Base-by-base conservation (phyloP, 2,329 filamentous ascomycete genomes). In the Diaporthe vexans region DNA sequence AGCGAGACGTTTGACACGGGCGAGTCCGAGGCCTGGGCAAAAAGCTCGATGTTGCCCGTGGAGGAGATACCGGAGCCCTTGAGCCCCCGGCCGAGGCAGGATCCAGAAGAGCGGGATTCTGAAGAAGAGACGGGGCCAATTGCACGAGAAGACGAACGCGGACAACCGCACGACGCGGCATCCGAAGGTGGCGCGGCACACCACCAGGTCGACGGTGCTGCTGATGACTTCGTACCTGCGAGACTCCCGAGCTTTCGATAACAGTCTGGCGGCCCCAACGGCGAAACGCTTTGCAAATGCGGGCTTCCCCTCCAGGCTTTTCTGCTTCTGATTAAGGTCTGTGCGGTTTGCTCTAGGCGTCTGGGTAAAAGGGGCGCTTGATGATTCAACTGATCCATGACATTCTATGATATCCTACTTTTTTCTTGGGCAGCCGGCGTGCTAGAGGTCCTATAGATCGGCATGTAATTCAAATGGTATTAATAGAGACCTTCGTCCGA, bases 191-290 rank as follows among this genome's bases (percentile, higher is more conserved):
- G 21, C 29, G 35, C 17, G 51, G 56, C 35, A 33, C 40, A 29
- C 40, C 43, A 29, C 40, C 43, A 35, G 4, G 17, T 21, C 48
- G 48, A 24, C 46, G 29, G 74, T 51, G 15, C 33, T 0, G 33
- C 48, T 21, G 77, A 80, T 26, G 82, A 82, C 2, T 92, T 92
- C 77, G 84, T 92, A 29, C 90, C 90, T 5, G 91, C 91, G 48
- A 85, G 90, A 74, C 80, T 92, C 74, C 91, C 91, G 51, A 85
- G 86, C 71, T 90, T 92, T 82, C 83, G 83, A 76, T 89, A 72
- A 72, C 71, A 72, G 24, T 8, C 46, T 4, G 29, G 15, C 43
- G n/a, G 48, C 3, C n/a, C 15, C 33, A 19, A 21, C 8, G 17
- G 7, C 33, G 33, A 26, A 24, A 3, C 9, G 1, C 8, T 24